Evolutionary conservation across 2,329 filamentous ascomycete species (phyloP), one percentile per base, ranked within the genome.

Genomic region (Torrubiella hemipterigena): DNA sequence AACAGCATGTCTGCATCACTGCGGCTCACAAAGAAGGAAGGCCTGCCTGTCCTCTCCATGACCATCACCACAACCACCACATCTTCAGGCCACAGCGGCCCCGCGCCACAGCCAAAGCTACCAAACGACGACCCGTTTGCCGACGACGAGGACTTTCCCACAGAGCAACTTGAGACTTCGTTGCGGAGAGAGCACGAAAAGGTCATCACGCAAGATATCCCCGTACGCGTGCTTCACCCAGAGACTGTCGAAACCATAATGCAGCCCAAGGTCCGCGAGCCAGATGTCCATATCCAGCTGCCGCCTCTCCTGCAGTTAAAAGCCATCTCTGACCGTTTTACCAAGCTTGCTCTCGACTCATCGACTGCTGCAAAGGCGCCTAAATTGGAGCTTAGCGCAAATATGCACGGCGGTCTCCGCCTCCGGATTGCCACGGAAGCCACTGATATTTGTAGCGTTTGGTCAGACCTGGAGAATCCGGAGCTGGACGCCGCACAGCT

Each of bases 311-410:
- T 86, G 25, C 87, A 95, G 49, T 67, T 98, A 36, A 95, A 96
- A 51, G 81, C 80, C 40, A 91, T 98, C 39, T 93, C 85, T 4
- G 91, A 98, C 54, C 78, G 91, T 32, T 96, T 96, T 58, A 96
- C 86, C 25, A 89, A 83, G 48, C 73, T 96, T 3, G 84, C 83
- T 4, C 58, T 71, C 29, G 60, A 64, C 15, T 29, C 32, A 10
- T 26, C 35, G 16, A 35, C 35, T 17, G 27, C 34, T 10, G 33
- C 33, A 27, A 50, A 59, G 17, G 58, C 60, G 4, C 73, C 84
- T 0, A 83, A 86, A 46, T 64, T 98, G 4, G 85, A 94, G 51
- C 60, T 96, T 26, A 80, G 80, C 32, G 91, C 87, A 18, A 98
- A 95, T 55, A 94, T 94, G 85, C 83, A 93, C 55, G 91, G 91